Base-by-base conservation (phyloP, 1,284 basidiomycete genomes). In the Phenoliferia sp. region DNA sequence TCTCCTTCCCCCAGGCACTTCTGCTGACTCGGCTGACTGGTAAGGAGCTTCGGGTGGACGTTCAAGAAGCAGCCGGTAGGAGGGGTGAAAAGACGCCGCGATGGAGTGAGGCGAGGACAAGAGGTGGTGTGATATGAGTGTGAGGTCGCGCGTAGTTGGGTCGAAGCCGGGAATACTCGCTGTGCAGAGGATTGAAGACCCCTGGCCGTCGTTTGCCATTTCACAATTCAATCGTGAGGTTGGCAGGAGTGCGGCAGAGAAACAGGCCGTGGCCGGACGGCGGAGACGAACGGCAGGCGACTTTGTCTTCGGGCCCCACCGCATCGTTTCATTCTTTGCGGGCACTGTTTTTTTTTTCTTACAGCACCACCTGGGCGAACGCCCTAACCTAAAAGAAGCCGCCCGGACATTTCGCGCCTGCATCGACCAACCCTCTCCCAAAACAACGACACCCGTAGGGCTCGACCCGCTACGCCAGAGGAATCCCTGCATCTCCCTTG, bases 401-500 rank as follows among this genome's bases (percentile, higher is more conserved):
- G n/a, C n/a, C n/a, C n/a, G n/a, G n/a, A n/a, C n/a, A n/a, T n/a
- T n/a, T n/a, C n/a, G n/a, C n/a, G n/a, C n/a, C n/a, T n/a, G n/a
- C n/a, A n/a, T n/a, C n/a, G n/a, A n/a, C n/a, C n/a, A n/a, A n/a
- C n/a, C n/a, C n/a, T n/a, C n/a, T n/a, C n/a, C n/a, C n/a, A n/a
- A n/a, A n/a, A n/a, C n/a, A n/a, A n/a, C n/a, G n/a, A n/a, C n/a
- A n/a, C n/a, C n/a, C n/a, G n/a, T n/a, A n/a, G n/a, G n/a, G n/a
- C n/a, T n/a, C n/a, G n/a, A n/a, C n/a, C n/a, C n/a, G n/a, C 28
- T 29, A 61, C 22, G 69, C 71, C 31, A 72, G 35, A 32, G 71
- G 65, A 16, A 72, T 71, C 35, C 61, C 69, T 26, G 35, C 56
- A 17, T 33, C 44, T 6, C 65, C 71, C 63, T 71, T 73, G 19